Conservation (phyloP, 2,329 filamentous ascomycete genomes). For the Didymella sp. region DNA sequence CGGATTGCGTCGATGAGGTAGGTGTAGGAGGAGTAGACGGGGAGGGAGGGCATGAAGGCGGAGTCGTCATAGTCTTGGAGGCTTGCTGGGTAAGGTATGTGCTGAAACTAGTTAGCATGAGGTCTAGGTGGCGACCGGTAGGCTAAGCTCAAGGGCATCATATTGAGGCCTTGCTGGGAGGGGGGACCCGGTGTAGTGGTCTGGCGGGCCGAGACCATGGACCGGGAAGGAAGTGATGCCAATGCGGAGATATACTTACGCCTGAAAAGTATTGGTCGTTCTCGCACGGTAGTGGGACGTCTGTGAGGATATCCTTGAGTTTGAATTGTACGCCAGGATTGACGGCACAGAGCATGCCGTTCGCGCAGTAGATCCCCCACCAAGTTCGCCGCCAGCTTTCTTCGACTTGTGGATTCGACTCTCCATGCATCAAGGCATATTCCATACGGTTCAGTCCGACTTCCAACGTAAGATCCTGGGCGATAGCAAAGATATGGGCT, state of each 20-base stretch:
- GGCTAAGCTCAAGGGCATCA: neutral
- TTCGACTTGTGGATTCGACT: constrained; percentile 71
- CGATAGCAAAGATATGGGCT: constrained; percentile 69
- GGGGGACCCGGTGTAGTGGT: neutral
- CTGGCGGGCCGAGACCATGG: constrained; percentile 1
- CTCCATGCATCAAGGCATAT: constrained; percentile 70
- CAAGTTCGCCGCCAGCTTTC: constrained; percentile 89
- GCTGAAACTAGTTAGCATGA: constrained; percentile 27
- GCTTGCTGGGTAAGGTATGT: constrained; percentile 53
- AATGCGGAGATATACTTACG: constrained; percentile 35
- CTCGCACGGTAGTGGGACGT: constrained; percentile 81
- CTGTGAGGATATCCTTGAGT: constrained; percentile 70
- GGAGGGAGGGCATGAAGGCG: constrained; percentile 70
- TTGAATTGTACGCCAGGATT: constrained; percentile 73
- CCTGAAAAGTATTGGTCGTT: constrained; percentile 69
- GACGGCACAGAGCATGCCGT: constrained; percentile 84
- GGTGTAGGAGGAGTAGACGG: constrained; percentile 80
- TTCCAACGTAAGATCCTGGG: constrained; percentile 74
- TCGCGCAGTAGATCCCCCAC: constrained; percentile 86
- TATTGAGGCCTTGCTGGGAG: neutral
- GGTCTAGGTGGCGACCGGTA: neutral
- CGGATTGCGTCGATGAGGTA: constrained; percentile 84
- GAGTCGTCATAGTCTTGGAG: constrained; percentile 82
- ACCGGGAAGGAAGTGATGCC: constrained; percentile 21
- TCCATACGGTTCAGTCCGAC: constrained; percentile 75